These are phyloP conservation scores for Acacia confusa DNA, from an alignment of 306 rosid species.

Conservation along the genomic window DNA sequence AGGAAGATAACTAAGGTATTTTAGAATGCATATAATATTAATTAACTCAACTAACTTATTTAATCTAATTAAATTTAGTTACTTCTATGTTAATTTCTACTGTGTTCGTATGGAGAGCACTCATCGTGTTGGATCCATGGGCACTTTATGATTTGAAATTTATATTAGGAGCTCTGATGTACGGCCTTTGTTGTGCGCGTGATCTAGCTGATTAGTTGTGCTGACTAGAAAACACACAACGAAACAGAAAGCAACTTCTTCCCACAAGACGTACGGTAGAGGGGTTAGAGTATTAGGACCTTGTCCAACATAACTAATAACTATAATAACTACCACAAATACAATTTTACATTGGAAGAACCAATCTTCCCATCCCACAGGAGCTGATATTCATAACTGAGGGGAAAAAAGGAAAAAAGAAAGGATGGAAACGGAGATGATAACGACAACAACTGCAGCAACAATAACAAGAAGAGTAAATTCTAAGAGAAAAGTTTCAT, in stretches of 20 bases:
- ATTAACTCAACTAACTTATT: too few relatives aligned
- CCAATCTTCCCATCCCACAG: not conserved
- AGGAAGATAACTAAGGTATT: too few relatives aligned
- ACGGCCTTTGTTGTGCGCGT: not conserved
- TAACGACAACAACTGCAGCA: not conserved
- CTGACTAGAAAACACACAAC: not conserved
- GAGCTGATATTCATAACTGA: not conserved
- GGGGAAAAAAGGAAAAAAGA: not conserved
- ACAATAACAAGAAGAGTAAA: not conserved
- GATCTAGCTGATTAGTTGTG: not conserved
- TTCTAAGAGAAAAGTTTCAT: not conserved
- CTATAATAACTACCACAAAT: conserved; percentile 57
- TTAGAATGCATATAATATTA: too few relatives aligned
- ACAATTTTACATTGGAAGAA: conserved; percentile 35
- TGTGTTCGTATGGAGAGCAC: too few relatives aligned
- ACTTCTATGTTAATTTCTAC: too few relatives aligned
- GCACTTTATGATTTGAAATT: not conserved
- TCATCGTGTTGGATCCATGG: conserved; percentile 4
- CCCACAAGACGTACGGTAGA: not conserved
- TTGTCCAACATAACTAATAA: conserved; percentile 33
- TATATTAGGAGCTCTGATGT: not conserved
- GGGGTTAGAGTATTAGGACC: not conserved
- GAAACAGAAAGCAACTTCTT: not conserved
- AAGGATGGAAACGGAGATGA: not conserved
- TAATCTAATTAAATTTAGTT: too few relatives aligned